Conservation (phyloP, 768 basidiomycete genomes). For the Trametopsis cervina region DNA sequence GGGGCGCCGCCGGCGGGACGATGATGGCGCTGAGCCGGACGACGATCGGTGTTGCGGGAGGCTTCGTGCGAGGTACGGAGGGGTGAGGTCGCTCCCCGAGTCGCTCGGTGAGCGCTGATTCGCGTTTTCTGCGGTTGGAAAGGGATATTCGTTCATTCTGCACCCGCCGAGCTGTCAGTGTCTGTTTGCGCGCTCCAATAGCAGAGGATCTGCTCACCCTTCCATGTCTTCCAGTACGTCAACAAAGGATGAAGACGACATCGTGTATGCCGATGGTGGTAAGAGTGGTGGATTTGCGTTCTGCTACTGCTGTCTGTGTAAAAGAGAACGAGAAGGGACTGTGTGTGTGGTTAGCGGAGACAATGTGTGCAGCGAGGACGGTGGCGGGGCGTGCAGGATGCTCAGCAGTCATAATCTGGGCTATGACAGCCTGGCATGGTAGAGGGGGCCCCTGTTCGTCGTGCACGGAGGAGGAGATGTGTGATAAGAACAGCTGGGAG, state of each 20-base stretch:
- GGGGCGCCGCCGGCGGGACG: slow-evolving; percentile 4
- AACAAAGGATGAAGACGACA: slow-evolving; percentile 7
- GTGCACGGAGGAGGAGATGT: too few relatives aligned
- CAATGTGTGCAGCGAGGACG: slow-evolving; percentile 3
- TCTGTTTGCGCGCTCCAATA: neutral
- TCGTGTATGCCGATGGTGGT: too few relatives aligned
- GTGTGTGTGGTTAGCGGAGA: neutral
- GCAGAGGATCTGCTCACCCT: slow-evolving; percentile 11
- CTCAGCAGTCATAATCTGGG: slow-evolving; percentile 9
- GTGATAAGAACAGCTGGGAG: slow-evolving; percentile 3
- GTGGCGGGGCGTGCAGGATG: slow-evolving; percentile 10
- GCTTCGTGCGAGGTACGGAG: slow-evolving; percentile 14
- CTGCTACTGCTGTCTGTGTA: slow-evolving; percentile 4
- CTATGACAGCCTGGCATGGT: too few relatives aligned
- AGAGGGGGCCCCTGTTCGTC: too few relatives aligned
- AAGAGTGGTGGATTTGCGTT: too few relatives aligned
- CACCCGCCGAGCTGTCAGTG: neutral
- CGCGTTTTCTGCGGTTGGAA: slow-evolving; percentile 12
- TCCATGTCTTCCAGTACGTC: slow-evolving; percentile 12
- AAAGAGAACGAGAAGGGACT: slow-evolving; percentile 7
- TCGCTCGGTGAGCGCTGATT: slow-evolving; percentile 10
- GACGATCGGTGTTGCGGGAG: slow-evolving; percentile 15
- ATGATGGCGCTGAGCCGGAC: neutral
- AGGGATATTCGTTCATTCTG: slow-evolving; percentile 16
- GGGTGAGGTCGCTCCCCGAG: slow-evolving; percentile 15